Base-by-base conservation (phyloP, 306 rosid genomes). In the Lathyrus sativus region DNA sequence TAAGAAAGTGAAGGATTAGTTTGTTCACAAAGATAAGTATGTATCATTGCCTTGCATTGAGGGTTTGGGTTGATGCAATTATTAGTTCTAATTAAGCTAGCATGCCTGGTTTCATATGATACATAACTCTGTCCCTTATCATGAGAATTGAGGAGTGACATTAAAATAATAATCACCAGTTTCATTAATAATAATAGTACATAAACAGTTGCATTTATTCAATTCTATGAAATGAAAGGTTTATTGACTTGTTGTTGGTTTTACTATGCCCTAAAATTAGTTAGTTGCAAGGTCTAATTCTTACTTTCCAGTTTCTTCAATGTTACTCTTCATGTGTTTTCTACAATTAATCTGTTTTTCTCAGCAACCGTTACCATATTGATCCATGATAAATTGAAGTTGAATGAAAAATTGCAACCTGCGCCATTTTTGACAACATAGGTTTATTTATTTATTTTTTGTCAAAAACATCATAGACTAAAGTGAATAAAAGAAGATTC, bases 41-140 rank as follows among this genome's bases (percentile, higher is more conserved):
- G n/a, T 53, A 54, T 54, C 4, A 54, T 54, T 54, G 15, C 37
- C 24, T 54, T 54, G 14, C 35, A 22, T 24, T 6, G 31, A 11
- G 1, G 15, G 37, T 1, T 24, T 54, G 2, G 4, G 60, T 54
- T 54, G 60, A 54, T 24, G 0, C 37, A 24, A 54, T 54, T 11
- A 24, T 54, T 26, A 22, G 35, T 24, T 5, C 3, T 54, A 11
- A 24, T 24, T 5, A 29, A 56, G 62, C 17, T 56, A 29, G 62
- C 62, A 28, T 56, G 41, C 62, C 41, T 56, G 28, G 39, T 28
- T 56, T 55, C 61, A 5, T 55, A 53, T 22, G 33, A 53, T 19
- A 22, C n/a, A 1, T 3, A 53, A 14, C 14, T 46, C 14, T 24
- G 60, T 24, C 60, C 60, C 14, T 24, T 54, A 54, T 51, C 39